phyloP scores from a whole-genome alignment of 2,329 filamentous ascomycete species.

The Nemania serpens region DNA sequence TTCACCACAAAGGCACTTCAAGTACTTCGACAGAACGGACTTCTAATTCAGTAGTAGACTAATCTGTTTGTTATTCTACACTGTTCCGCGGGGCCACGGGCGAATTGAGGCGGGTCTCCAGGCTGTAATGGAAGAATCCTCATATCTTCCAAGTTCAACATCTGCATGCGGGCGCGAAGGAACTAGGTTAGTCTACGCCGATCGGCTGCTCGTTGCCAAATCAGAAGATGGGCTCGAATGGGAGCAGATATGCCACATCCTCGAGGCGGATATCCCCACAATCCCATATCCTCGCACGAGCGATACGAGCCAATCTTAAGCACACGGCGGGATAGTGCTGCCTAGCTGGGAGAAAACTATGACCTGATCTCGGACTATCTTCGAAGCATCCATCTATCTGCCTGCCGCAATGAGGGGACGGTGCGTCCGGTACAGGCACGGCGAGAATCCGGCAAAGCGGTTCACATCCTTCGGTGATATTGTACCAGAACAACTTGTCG shows the following conservation, averaged over 20 bases:
- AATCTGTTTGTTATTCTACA: conserved; percentile 8
- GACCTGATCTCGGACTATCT: conserved; percentile 36
- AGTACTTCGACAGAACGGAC: conserved; percentile 13
- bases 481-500: conserved; percentile 44
- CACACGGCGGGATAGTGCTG: not conserved
- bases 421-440: conserved; percentile 41
- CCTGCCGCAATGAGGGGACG: conserved; percentile 47
- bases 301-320: conserved; percentile 22
- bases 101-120: conserved; percentile 14
- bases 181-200: conserved; percentile 25
- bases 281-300: conserved; percentile 26
- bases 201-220: conserved; percentile 23
- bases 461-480: conserved; percentile 44
- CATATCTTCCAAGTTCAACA: too few relatives aligned
- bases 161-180: conserved; percentile 6
- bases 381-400: conserved; percentile 37
- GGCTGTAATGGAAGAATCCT: conserved; percentile 8
- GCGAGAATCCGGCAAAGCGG: conserved; percentile 43
- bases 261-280: conserved; percentile 20
- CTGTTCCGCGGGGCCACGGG: conserved; percentile 8
- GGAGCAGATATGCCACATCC: conserved; percentile 29
- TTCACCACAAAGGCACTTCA: conserved; percentile 7
- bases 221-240: conserved; percentile 26
- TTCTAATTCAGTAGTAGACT: conserved; percentile 5
- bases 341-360: conserved; percentile 23